Base-by-base conservation (phyloP, 2,329 filamentous ascomycete genomes). In the Colletotrichum sidae region DNA sequence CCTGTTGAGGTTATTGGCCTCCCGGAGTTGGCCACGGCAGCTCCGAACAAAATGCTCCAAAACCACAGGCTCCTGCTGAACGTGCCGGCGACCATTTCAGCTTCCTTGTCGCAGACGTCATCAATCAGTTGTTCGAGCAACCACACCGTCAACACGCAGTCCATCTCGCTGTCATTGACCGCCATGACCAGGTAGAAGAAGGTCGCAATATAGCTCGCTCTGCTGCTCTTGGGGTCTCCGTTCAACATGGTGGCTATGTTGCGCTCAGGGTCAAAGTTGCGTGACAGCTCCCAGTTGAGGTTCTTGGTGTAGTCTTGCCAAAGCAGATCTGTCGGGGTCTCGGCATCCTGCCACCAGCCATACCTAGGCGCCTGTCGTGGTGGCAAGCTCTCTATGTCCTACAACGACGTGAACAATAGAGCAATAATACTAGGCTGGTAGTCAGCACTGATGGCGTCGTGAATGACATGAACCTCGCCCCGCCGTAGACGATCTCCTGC, bases 121-220 rank as follows among this genome's bases (percentile, higher is more conserved):
- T 79, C 78, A 12, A 81, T 76, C 51, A 82, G 73, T 63, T 83
- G 80, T 69, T 82, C 80, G 49, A 82, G 74, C 50, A 82, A 77
- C 80, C 79, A 82, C 64, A 79, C 79, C 6, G 80, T 75, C 42
- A 83, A 75, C 59, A 81, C 79, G 34, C 78, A 77, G 65, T 81
- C 79, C 44, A 83, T 75, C 38, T 74, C 72, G 42, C 73, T 76
- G 57, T 80, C 75, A 44, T 79, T 79, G 62, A 83, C 70, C 65
- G 82, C 80, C 51, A 81, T 77, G 72, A 80, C 79, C 46, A 83
- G 76, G 70, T 82, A 83, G 71, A 83, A 80, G 70, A 82, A 82
- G 39, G 79, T 81, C 45, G 80, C 79, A 58, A 82, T 80, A 71
- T 81, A 82, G 58, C 79, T 79, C 42, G 78, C 80, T 51, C 80